Evolutionary conservation across 169 alveolate species (phyloP).

Genomic region (Plasmodium gonderi): DNA sequence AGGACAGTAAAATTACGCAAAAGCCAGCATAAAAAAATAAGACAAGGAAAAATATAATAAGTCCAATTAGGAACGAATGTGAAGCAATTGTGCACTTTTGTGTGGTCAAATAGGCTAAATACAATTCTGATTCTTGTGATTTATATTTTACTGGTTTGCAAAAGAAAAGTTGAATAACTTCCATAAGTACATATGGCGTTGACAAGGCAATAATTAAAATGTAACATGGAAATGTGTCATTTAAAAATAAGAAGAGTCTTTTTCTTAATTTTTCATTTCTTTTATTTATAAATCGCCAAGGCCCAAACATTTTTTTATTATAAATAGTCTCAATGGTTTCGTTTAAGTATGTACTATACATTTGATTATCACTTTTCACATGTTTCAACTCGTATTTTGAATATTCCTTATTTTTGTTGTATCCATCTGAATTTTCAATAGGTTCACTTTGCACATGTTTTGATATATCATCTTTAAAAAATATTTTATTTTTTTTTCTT

Average conservation of each 20-base stretch:
- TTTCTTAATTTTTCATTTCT: conserved; percentile 42
- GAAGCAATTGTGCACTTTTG: conserved; percentile 43
- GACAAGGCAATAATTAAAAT: conserved; percentile 22
- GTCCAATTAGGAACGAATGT: conserved; percentile 28
- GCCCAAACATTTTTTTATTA: conserved; percentile 62
- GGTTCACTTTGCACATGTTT: neutral
- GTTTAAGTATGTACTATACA: conserved; percentile 29
- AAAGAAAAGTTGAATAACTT: conserved; percentile 34
- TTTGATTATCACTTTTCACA: conserved; percentile 11
- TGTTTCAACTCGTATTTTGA: conserved; percentile 27
- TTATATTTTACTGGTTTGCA: conserved; percentile 59
- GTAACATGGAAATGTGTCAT: conserved; percentile 69
- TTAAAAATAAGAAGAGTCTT: conserved; percentile 20
- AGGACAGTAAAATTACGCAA: conserved; percentile 2
- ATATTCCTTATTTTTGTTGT: neutral
- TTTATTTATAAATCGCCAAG: conserved; percentile 63
- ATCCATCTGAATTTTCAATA: neutral
- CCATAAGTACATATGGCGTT: conserved; percentile 50
- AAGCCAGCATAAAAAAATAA: conserved; percentile 1
- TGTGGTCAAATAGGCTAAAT: conserved; percentile 70
- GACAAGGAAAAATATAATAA: neutral
- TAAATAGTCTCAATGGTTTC: conserved; percentile 68
- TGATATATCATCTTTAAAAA: neutral
- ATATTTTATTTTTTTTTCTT: neutral
- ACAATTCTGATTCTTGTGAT: conserved; percentile 30